Evolutionary conservation across 345 rosid species (phyloP).

Genomic region (Pelargonium nanum): DNA sequence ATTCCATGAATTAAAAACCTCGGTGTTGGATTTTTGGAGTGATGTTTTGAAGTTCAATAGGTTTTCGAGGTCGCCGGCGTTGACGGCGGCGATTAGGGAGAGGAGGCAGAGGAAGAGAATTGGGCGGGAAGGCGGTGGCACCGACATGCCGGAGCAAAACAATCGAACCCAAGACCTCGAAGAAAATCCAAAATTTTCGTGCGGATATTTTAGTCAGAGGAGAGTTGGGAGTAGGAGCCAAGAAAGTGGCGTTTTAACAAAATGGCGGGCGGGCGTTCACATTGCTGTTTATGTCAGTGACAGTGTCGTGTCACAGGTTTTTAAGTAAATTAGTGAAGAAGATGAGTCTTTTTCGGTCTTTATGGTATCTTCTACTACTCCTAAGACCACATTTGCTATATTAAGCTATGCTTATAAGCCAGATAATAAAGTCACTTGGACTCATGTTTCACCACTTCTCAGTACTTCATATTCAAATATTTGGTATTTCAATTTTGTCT

Average conservation of each 20-base stretch:
- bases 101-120: conserved; percentile 4
- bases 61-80: conserved; percentile 22
- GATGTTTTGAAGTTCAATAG: conserved; percentile 21
- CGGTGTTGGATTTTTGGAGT: conserved; percentile 14
- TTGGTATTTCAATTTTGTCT: no score
- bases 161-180: no score
- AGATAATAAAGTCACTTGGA: no score
- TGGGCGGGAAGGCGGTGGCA: conserved; percentile 3
- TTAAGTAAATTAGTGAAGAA: background rate
- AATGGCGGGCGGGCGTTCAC: background rate
- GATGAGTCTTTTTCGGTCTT: background rate
- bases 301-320: background rate
- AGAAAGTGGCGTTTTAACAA: background rate
- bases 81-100: conserved; percentile 9
- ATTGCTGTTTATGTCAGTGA: background rate
- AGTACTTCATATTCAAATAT: no score
- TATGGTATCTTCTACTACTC: background rate
- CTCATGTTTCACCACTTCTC: no score
- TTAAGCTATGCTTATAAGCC: no score
- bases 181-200: no score
- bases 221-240: background rate
- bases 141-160: conserved; percentile 26
- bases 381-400: background rate
- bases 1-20: conserved; percentile 24
- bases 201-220: background rate